These are phyloP conservation scores for Hortaea werneckii DNA, from an alignment of 2,329 filamentous ascomycete genomes.

Conservation along the genomic window DNA sequence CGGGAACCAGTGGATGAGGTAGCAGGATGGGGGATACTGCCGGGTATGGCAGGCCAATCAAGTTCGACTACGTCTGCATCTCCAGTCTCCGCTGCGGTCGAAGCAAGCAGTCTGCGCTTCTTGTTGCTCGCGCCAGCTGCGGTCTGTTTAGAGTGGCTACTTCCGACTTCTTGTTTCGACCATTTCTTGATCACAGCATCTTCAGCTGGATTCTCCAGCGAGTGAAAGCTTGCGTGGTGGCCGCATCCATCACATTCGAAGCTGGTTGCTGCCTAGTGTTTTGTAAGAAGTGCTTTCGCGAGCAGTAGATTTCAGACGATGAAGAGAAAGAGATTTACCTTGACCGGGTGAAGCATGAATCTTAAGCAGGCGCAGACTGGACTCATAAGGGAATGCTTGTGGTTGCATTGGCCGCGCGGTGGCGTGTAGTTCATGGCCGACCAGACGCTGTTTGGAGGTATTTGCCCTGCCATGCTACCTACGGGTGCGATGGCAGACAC, in stretches of 20 bases:
- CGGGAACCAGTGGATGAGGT: too few relatives aligned
- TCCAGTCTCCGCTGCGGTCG: neutral
- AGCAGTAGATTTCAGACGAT: constrained; percentile 11
- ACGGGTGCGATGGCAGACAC: too few relatives aligned
- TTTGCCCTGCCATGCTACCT: constrained; percentile 15
- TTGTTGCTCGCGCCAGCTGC: constrained; percentile 12
- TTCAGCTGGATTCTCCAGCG: constrained; percentile 41
- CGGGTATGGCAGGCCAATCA: too few relatives aligned
- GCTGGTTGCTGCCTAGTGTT: constrained; percentile 33
- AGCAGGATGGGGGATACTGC: too few relatives aligned
- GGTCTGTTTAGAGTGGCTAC: constrained; percentile 14
- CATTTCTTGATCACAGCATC: constrained; percentile 38
- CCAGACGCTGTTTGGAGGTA: constrained; percentile 37
- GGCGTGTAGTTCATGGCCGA: constrained; percentile 41
- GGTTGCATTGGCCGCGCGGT: constrained; percentile 42
- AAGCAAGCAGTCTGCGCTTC: constrained; percentile 14
- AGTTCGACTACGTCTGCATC: neutral
- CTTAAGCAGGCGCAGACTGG: constrained; percentile 42
- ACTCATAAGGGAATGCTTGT: constrained; percentile 37
- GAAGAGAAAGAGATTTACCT: constrained; percentile 27
- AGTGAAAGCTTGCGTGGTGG: constrained; percentile 47
- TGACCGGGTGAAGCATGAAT: constrained; percentile 49
- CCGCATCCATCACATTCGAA: constrained; percentile 48
- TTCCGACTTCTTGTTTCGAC: constrained; percentile 28
- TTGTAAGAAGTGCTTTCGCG: constrained; percentile 1